phyloP scores from a whole-genome alignment of 805 yeast species.

The Wickerhamia fluorescens region DNA sequence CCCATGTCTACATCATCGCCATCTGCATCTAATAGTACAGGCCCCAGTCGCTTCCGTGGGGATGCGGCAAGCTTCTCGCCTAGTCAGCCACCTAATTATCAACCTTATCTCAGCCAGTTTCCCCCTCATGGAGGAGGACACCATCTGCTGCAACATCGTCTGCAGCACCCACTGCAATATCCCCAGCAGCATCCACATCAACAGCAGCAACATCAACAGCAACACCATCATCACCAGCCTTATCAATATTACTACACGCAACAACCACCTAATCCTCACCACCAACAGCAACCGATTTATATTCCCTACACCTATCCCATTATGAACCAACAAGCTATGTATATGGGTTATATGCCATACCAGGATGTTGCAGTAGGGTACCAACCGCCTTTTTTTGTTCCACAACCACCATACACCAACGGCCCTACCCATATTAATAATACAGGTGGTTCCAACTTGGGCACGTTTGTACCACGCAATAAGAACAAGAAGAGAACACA shows the following conservation, averaged over 20 bases:
- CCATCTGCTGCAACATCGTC: conserved; percentile 6
- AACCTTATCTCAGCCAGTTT: too few relatives aligned
- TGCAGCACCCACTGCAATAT: conserved; percentile 8
- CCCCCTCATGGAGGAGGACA: too few relatives aligned
- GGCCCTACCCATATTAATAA: too few relatives aligned
- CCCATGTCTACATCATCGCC: conserved; percentile 14
- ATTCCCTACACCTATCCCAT: not conserved
- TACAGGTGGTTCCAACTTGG: too few relatives aligned
- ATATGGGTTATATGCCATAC: not conserved
- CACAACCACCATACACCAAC: too few relatives aligned
- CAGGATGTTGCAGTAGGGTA: not conserved
- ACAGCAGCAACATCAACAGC: conserved; percentile 7
- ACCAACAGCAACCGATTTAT: conserved; percentile 3
- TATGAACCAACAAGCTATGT: not conserved
- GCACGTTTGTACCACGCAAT: too few relatives aligned
- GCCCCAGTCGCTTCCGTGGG: conserved; percentile 31
- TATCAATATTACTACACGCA: conserved; percentile 8
- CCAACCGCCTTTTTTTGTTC: not conserved
- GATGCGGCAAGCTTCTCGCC: conserved; percentile 34
- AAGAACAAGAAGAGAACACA: too few relatives aligned
- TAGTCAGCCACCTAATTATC: conserved; percentile 8
- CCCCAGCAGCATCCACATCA: conserved; percentile 8
- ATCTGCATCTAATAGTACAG: conserved; percentile 19
- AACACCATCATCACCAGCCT: too few relatives aligned
- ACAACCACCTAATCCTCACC: conserved; percentile 1